phyloP scores from a whole-genome alignment of 2,329 filamentous ascomycete genomes.

The Botrytis deweyae region DNA sequence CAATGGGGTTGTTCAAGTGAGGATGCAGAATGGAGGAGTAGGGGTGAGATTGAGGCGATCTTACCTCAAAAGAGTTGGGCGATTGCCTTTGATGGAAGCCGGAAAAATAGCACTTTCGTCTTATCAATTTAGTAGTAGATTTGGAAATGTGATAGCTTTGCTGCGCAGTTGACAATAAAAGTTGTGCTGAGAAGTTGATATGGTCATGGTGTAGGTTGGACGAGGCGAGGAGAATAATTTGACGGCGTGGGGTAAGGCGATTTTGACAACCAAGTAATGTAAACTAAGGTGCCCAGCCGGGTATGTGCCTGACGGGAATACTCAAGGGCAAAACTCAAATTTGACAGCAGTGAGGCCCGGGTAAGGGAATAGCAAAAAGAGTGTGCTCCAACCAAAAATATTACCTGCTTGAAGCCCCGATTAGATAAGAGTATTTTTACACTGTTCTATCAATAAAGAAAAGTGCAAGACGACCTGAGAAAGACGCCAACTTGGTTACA shows the following conservation, averaged over 20 bases:
- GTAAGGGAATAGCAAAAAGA: not conserved
- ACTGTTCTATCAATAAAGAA: not conserved
- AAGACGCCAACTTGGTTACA: not conserved
- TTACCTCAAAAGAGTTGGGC: constrained; percentile 6
- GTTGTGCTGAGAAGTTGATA: not conserved
- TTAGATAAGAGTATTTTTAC: not conserved
- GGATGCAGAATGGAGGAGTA: not conserved
- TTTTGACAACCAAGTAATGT: not conserved
- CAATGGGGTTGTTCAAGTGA: not conserved
- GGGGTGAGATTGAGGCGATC: not conserved
- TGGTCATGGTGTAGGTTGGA: not conserved
- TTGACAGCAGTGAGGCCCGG: not conserved
- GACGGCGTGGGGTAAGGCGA: not conserved
- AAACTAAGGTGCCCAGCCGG: not conserved
- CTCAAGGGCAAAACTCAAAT: not conserved
- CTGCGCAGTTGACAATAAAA: not conserved
- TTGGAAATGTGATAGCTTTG: not conserved
- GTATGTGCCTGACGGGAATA: not conserved
- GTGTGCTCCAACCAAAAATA: not conserved
- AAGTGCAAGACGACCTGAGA: not conserved
- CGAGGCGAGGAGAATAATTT: not conserved
- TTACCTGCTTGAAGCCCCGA: not conserved
- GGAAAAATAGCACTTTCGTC: not conserved
- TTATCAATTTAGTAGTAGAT: not conserved
- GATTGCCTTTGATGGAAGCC: not conserved